phyloP scores from a whole-genome alignment of 139 green algal species.

The Edaphochlamys debaryana region DNA sequence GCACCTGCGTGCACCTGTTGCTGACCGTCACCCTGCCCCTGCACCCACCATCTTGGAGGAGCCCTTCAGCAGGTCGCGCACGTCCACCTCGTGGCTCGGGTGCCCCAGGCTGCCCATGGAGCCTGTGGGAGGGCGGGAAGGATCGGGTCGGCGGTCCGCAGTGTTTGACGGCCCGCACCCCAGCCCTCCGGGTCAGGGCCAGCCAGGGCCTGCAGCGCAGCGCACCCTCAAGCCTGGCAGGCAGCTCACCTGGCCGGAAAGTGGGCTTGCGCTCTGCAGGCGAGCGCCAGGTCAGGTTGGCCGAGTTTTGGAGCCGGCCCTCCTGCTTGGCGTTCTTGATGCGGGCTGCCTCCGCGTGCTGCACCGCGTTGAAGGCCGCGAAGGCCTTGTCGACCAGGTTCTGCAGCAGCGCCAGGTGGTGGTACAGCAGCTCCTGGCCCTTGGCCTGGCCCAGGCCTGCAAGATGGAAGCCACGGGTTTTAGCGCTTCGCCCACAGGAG shows the following conservation, averaged over 20 bases:
- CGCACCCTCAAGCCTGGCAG: too few relatives aligned
- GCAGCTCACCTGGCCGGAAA: constrained; percentile 12
- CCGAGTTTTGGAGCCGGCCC: not conserved
- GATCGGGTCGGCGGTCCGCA: too few relatives aligned
- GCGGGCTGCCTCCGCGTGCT: constrained; percentile 3
- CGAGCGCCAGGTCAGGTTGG: constrained; percentile 14
- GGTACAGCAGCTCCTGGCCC: constrained; percentile 29
- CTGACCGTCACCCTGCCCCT: too few relatives aligned
- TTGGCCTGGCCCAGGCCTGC: constrained; percentile 1
- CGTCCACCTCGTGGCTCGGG: not conserved
- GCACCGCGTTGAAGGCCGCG: not conserved
- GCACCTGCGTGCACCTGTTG: too few relatives aligned
- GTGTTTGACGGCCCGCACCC: too few relatives aligned
- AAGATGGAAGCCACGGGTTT: too few relatives aligned
- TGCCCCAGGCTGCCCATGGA: constrained; percentile 1
- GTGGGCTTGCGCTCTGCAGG: not conserved
- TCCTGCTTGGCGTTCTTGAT: constrained; percentile 18
- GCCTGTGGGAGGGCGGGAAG: too few relatives aligned
- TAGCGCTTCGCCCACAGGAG: too few relatives aligned
- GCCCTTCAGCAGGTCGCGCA: constrained; percentile 8
- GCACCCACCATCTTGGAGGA: not conserved
- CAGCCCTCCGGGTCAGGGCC: too few relatives aligned
- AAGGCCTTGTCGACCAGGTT: constrained; percentile 13
- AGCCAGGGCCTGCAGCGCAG: too few relatives aligned
- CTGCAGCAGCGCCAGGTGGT: constrained; percentile 21